Conservation (phyloP, 192 early-diverging fungal species). For the Coemansia sp. region DNA sequence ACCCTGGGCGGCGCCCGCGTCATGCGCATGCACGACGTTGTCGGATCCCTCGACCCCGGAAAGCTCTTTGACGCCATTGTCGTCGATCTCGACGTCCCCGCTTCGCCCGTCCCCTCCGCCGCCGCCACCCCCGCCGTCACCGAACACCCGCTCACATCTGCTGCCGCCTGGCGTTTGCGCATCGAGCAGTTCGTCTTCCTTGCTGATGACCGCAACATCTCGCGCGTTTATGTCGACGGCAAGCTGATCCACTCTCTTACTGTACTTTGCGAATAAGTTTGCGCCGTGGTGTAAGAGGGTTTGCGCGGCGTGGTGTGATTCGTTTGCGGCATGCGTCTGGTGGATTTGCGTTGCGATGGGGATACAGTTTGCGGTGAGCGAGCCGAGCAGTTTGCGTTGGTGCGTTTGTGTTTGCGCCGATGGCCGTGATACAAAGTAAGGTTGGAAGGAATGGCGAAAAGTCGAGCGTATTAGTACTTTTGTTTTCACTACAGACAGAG, state of each 20-base stretch:
- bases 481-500: too few species aligned
- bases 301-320: too few species aligned
- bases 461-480: too few species aligned
- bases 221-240: slow-evolving; percentile 79
- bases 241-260: slow-evolving; percentile 43
- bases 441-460: too few species aligned
- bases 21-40: slow-evolving; percentile 64
- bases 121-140: slow-evolving; percentile 26
- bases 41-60: slow-evolving; percentile 83
- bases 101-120: slow-evolving; percentile 41
- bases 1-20: slow-evolving; percentile 89
- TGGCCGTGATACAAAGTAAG: too few species aligned
- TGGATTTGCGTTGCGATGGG: too few species aligned
- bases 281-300: too few species aligned
- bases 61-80: slow-evolving; percentile 95
- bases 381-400: too few species aligned
- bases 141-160: background rate
- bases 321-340: too few species aligned
- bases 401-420: too few species aligned
- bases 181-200: slow-evolving; percentile 88
- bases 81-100: slow-evolving; percentile 68
- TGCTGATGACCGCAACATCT: slow-evolving; percentile 86
- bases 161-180: slow-evolving; percentile 41
- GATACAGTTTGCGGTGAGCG: too few species aligned
- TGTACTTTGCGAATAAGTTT: too few species aligned